phyloP scores from a whole-genome alignment of 2,329 filamentous ascomycete species.

The Colletotrichum phormii region DNA sequence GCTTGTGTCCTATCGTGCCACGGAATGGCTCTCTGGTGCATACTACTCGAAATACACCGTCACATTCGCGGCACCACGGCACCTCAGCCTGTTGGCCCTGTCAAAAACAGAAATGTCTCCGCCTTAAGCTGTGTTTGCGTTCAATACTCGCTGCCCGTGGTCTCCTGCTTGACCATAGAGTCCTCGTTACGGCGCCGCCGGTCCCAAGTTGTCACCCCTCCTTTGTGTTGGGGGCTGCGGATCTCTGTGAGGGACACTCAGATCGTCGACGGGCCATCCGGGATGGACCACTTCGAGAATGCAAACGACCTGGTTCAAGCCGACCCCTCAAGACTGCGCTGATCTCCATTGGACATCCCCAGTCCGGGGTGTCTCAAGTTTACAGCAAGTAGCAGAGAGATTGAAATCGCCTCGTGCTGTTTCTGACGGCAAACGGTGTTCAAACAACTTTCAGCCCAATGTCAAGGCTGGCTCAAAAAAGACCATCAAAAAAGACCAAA shows the following conservation, averaged over 20 bases:
- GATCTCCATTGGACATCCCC: constrained; percentile 22
- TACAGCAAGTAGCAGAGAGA: background rate
- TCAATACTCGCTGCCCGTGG: background rate
- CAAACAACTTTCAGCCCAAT: background rate
- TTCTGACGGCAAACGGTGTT: background rate
- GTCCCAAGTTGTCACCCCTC: background rate
- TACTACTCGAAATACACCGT: constrained; percentile 2
- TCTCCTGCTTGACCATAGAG: background rate
- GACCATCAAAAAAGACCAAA: too few relatives aligned
- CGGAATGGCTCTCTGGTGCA: constrained; percentile 1
- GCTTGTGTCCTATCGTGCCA: constrained; percentile 20
- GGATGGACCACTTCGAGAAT: constrained; percentile 23
- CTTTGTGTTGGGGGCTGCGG: background rate
- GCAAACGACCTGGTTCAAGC: constrained; percentile 28
- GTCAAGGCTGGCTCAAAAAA: background rate
- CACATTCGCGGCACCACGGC: constrained; percentile 25
- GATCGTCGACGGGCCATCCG: constrained; percentile 29
- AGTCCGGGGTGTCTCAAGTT: constrained; percentile 29
- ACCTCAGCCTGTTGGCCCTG: constrained; percentile 15
- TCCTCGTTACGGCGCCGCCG: background rate
- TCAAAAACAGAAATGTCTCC: background rate
- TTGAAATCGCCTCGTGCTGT: background rate
- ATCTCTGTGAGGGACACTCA: constrained; percentile 9
- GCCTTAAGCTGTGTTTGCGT: background rate
- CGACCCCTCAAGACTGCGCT: constrained; percentile 16